Base-by-base conservation (phyloP, 192 early-diverging fungal genomes). In the Podila epicladia region DNA sequence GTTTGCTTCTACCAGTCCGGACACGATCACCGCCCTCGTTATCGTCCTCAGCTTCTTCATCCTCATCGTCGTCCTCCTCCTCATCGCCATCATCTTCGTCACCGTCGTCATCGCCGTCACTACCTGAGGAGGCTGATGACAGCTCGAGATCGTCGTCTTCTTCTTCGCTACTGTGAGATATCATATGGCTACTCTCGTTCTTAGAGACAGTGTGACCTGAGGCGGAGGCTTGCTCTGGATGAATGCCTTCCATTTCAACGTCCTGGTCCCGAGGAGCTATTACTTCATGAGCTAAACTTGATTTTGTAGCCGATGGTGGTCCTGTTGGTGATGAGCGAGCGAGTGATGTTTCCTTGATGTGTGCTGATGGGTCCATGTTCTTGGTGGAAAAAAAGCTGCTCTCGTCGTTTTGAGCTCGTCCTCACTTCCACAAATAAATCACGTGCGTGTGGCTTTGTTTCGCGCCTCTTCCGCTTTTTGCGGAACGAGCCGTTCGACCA, bases 11-110 rank as follows among this genome's bases (percentile, higher is more conserved):
- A 13, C 19, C n/a, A 7, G 53, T 24, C 0, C 11, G 8, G 2
- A 28, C 59, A 31, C 0, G 28, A 9, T 61, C 59, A 19, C 24
- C 59, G 35, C 26, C 22, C 29, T 41, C 60, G 13, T 58, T 58
- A 15, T 69, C 74, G 19, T 37, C 62, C 19, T 64, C 64, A 1
- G 17, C 15, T 2, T 68, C 59, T 17, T 67, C 64, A 17, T 58
- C 57, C 9, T 58, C 67, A 13, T 70, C 75, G 50, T 65, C 41
- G 1, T 57, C 65, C 1, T 64, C 45, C 33, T 41, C 62, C 15
- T 28, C 64, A 48, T 50, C 48, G 64, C 22, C 64, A 29, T 63
- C 62, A 20, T 65, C 35, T 49, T 24, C 64, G 0, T 50, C 64
- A 3, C 28, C 48, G 1, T 17, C 35, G 24, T 15, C 64, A 11